phyloP scores from a whole-genome alignment of 225 moss, liverwort and hornwort species.

The Pseudoscleropodium purum region DNA sequence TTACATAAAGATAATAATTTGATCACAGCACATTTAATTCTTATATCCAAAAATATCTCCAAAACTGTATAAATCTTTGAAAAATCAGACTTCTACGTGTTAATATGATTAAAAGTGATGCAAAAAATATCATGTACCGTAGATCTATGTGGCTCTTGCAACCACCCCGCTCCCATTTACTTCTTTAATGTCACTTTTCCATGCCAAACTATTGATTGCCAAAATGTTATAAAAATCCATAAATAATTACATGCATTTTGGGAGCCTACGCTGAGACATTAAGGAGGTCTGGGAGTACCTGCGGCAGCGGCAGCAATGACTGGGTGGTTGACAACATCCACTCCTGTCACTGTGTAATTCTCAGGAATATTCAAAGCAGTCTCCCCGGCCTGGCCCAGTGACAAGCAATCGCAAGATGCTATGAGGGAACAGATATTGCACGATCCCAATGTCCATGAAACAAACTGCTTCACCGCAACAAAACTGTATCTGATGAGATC shows the following conservation, averaged over 20 bases:
- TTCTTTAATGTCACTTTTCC: background rate
- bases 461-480: background rate
- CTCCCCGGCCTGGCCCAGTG: slow-evolving; percentile 56
- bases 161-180: background rate
- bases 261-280: background rate
- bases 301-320: slow-evolving; percentile 66
- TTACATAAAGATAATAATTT: background rate
- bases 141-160: background rate
- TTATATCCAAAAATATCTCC: background rate
- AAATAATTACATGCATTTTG: background rate
- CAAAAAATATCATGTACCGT: background rate
- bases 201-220: background rate
- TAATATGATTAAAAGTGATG: background rate
- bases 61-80: background rate
- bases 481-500: background rate
- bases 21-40: background rate
- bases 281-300: slow-evolving; percentile 24
- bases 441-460: background rate
- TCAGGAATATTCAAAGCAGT: slow-evolving; percentile 64
- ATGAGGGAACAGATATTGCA: background rate
- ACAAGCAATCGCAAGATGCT: background rate
- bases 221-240: background rate
- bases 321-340: slow-evolving; percentile 77
- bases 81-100: background rate
- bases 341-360: slow-evolving; percentile 80